Evolutionary conservation across 192 early-diverging fungal genomes (phyloP).

Genomic region (Coemansia sp.): DNA sequence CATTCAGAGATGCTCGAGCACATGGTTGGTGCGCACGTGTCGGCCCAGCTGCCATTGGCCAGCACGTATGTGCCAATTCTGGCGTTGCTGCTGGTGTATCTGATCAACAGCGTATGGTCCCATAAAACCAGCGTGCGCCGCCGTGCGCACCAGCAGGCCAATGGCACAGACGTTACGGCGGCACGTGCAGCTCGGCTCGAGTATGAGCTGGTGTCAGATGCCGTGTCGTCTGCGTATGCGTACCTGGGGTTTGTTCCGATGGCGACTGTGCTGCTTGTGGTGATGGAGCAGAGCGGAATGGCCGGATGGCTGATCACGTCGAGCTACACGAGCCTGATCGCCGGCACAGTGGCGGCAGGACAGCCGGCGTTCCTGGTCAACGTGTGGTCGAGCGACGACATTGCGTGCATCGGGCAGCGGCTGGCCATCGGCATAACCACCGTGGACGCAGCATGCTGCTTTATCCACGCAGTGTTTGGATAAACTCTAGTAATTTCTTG

Average conservation of each 20-base stretch:
- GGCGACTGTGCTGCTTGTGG: constrained; percentile 20
- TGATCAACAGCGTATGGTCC: constrained; percentile 13
- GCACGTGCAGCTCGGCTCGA: not conserved
- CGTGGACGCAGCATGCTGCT: constrained; percentile 18
- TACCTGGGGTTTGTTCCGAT: constrained; percentile 32
- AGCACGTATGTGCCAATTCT: constrained; percentile 27
- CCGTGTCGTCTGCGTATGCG: constrained; percentile 13
- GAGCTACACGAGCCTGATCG: constrained; percentile 38
- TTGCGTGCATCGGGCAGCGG: constrained; percentile 21
- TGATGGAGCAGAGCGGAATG: constrained; percentile 46
- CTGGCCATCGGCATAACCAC: constrained; percentile 19
- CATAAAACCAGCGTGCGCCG: constrained; percentile 19
- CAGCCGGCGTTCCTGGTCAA: constrained; percentile 23
- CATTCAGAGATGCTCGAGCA: constrained; percentile 26
- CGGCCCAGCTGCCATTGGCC: constrained; percentile 27
- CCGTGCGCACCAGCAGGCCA: not conserved
- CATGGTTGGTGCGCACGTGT: constrained; percentile 17
- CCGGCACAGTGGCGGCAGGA: constrained; percentile 21
- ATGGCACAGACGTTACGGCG: not conserved
- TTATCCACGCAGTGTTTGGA: constrained; percentile 19
- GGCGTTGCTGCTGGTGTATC: constrained; percentile 16
- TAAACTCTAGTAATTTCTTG: constrained; percentile 4
- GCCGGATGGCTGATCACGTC: constrained; percentile 32
- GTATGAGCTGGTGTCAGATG: constrained; percentile 5
- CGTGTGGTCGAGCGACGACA: constrained; percentile 7